phyloP scores from a whole-genome alignment of 306 rosid species.

The Lithocarpus polystachyus region DNA sequence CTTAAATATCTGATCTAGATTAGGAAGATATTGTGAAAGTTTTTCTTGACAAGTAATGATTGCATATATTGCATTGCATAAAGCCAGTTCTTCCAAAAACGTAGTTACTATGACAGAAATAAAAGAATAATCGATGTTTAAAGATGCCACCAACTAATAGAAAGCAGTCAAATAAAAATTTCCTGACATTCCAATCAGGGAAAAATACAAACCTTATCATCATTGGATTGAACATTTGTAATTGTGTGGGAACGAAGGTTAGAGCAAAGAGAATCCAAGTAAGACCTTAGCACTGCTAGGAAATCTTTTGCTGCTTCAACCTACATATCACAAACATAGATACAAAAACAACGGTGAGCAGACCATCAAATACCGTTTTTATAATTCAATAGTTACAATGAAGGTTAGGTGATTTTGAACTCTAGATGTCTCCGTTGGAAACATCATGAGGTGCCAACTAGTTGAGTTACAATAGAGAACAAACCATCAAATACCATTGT shows the following conservation, averaged over 20 bases:
- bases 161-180: slow-evolving; percentile 6
- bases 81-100: not conserved
- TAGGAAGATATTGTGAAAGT: not conserved
- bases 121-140: not conserved
- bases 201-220: slow-evolving; percentile 75
- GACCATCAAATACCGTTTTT: not conserved
- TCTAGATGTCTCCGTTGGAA: no score
- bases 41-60: not conserved
- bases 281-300: slow-evolving; percentile 65
- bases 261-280: slow-evolving; percentile 87
- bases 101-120: not conserved
- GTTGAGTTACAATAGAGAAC: no score
- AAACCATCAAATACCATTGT: not conserved
- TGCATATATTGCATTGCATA: not conserved
- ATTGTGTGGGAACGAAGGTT: slow-evolving; percentile 94
- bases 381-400: no score
- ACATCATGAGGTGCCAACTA: no score
- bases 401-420: no score
- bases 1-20: not conserved
- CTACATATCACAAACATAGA: slow-evolving; percentile 31
- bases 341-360: not conserved
- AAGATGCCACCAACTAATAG: not conserved
- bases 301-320: slow-evolving; percentile 84
- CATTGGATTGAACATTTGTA: slow-evolving; percentile 95
- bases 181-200: slow-evolving; percentile 4